These are phyloP conservation scores for Drechslerella dactyloides DNA, from an alignment of 2,329 filamentous ascomycete genomes.

Conservation along the genomic window DNA sequence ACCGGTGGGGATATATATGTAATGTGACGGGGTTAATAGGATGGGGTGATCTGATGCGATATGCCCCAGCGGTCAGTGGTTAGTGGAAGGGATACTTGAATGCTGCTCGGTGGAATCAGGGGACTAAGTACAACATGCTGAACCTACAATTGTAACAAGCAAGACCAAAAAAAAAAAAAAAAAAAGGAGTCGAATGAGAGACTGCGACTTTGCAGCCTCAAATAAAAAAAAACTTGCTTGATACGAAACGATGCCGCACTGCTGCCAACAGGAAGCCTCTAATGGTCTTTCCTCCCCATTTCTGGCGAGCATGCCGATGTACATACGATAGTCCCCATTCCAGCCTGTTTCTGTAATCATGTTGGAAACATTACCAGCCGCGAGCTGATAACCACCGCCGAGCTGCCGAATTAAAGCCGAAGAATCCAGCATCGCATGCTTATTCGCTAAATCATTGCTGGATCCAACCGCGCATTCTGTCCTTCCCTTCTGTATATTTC, in stretches of 20 bases:
- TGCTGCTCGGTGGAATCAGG: neutral
- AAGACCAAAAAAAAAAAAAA: neutral
- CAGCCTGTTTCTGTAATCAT: neutral
- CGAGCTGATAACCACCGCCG: neutral
- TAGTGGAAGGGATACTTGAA: neutral
- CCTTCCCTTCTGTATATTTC: slow-evolving; percentile 12
- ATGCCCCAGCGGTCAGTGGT: too few species aligned
- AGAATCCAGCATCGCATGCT: too few species aligned
- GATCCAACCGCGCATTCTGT: neutral
- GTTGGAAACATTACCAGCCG: neutral
- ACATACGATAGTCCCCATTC: neutral
- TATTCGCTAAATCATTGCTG: too few species aligned
- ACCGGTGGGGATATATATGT: neutral
- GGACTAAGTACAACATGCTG: slow-evolving; percentile 1
- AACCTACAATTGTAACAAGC: neutral
- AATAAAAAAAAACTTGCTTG: neutral
- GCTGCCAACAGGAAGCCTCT: neutral
- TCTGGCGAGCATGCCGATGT: neutral
- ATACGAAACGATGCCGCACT: neutral
- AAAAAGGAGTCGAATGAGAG: neutral
- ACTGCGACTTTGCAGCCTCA: neutral
- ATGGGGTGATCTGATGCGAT: too few species aligned
- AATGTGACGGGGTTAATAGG: too few species aligned
- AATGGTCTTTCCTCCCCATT: neutral
- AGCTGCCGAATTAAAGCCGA: too few species aligned